phyloP scores from a whole-genome alignment of 2,329 filamentous ascomycete genomes.

The Fusarium fracticaudum region DNA sequence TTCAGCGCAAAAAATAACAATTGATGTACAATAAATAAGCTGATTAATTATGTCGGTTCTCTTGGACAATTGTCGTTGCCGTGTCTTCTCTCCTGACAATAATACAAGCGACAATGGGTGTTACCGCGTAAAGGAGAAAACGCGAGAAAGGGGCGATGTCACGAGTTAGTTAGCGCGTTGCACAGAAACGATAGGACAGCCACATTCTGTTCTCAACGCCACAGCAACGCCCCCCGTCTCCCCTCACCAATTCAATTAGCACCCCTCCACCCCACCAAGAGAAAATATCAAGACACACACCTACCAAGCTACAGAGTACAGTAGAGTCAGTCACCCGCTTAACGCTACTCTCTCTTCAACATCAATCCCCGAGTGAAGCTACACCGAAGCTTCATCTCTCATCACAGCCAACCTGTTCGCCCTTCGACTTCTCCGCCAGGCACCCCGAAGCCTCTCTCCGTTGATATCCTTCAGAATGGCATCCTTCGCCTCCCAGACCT shows the following conservation, averaged over 20 bases:
- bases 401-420: constrained; percentile 52
- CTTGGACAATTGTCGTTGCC: constrained; percentile 10
- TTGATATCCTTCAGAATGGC: constrained; percentile 63
- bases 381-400: constrained; percentile 38
- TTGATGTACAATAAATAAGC: neutral
- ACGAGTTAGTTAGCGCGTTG: constrained; percentile 43
- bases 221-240: neutral
- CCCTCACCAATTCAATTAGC: constrained; percentile 13
- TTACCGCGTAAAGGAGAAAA: constrained; percentile 38
- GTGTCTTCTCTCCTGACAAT: neutral
- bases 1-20: neutral
- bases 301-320: neutral
- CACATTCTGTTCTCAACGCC: constrained; percentile 4
- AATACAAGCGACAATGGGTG: neutral
- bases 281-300: constrained; percentile 25
- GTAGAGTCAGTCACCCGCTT: constrained; percentile 5
- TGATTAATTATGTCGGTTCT: constrained; percentile 8
- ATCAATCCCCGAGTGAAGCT: constrained; percentile 36
- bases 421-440: constrained; percentile 51
- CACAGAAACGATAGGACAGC: neutral
- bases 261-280: constrained; percentile 43
- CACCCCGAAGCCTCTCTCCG: constrained; percentile 49
- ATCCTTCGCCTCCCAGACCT: constrained; percentile 72
- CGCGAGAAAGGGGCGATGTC: constrained; percentile 50
- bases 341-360: neutral